These are phyloP conservation scores for Gaeumannomyces tritici DNA, from an alignment of 2,329 filamentous ascomycete species.

Conservation along the genomic window DNA sequence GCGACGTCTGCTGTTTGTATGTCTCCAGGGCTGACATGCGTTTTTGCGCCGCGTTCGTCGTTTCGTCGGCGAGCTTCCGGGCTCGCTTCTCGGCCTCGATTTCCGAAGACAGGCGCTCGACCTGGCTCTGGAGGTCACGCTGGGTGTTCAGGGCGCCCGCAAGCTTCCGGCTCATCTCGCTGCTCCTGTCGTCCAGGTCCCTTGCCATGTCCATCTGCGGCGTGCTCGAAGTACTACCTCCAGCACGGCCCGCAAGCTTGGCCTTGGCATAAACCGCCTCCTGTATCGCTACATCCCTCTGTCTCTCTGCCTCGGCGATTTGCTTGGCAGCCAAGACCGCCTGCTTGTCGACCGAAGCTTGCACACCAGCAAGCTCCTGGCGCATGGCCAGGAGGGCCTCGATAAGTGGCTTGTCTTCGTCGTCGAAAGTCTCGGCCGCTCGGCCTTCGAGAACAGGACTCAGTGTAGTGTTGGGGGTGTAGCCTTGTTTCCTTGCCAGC, in stretches of 20 bases:
- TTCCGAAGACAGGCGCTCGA: constrained; percentile 61
- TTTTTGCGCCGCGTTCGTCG: constrained; percentile 69
- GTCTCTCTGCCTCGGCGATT: constrained; percentile 88
- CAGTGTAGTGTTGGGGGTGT: constrained; percentile 60
- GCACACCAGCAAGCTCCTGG: constrained; percentile 79
- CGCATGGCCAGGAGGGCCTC: constrained; percentile 91
- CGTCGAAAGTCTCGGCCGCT: constrained; percentile 69
- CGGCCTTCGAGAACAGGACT: constrained; percentile 70
- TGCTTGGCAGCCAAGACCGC: constrained; percentile 75
- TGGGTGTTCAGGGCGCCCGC: constrained; percentile 73
- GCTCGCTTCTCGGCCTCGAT: constrained; percentile 73
- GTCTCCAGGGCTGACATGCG: constrained; percentile 76
- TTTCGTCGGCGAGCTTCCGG: constrained; percentile 81
- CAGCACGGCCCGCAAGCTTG: constrained; percentile 70
- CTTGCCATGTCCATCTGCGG: constrained; percentile 50
- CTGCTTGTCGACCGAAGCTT: constrained; percentile 82
- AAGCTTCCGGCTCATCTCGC: constrained; percentile 72
- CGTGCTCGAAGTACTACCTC: constrained; percentile 52
- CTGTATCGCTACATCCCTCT: constrained; percentile 86
- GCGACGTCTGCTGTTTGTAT: constrained; percentile 72
- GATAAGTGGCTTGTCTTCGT: constrained; percentile 85
- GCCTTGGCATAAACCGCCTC: constrained; percentile 95
- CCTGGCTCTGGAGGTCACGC: constrained; percentile 66
- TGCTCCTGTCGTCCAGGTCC: constrained; percentile 55
- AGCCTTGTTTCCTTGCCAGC: constrained; percentile 82